Percentiles rank a stretch among this genome's conserved stretches.
Evolutionary conservation across 345 rosid genomes (phyloP).

Genomic region (Rhizophora apiculata): DNA sequence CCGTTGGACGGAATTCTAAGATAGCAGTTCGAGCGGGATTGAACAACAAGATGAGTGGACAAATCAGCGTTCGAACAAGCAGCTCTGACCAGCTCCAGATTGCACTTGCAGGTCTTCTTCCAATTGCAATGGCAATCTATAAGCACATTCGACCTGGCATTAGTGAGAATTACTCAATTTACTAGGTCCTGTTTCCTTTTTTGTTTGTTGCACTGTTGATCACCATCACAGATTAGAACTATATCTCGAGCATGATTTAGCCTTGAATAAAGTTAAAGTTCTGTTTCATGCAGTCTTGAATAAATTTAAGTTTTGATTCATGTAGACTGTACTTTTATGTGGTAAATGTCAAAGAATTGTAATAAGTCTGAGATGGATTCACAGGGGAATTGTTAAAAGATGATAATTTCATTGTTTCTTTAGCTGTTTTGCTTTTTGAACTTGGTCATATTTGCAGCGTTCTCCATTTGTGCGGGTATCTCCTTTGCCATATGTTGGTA

Average conservation of each 20-base stretch:
- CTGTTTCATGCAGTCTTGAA: slow-evolving; percentile 3
- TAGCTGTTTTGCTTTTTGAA: background rate
- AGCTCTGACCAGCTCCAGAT: slow-evolving; percentile 94
- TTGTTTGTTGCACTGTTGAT: background rate
- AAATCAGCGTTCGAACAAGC: slow-evolving; percentile 70
- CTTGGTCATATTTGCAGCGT: too few relatives aligned
- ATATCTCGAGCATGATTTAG: slow-evolving; percentile 7
- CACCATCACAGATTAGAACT: background rate
- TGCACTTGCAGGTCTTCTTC: slow-evolving; percentile 70
- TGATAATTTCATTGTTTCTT: background rate
- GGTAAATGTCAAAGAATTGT: slow-evolving; percentile 8
- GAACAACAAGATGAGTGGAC: slow-evolving; percentile 93
- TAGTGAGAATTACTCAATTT: slow-evolving; percentile 60
- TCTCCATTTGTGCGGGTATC: too few relatives aligned
- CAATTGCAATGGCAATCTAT: slow-evolving; percentile 65
- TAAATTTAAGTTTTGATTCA: background rate
- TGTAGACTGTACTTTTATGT: background rate
- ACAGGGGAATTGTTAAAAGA: background rate
- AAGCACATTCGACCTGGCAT: slow-evolving; percentile 63
- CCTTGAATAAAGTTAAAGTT: slow-evolving; percentile 2
- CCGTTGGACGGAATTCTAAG: slow-evolving; percentile 71
- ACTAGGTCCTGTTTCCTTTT: slow-evolving; percentile 34
- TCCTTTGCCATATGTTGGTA: too few relatives aligned
- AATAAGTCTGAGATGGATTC: slow-evolving; percentile 4
- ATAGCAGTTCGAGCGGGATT: slow-evolving; percentile 82